Evolutionary conservation across 768 basidiomycete species (phyloP).

Genomic region (Peribolospora kevripleyi): DNA sequence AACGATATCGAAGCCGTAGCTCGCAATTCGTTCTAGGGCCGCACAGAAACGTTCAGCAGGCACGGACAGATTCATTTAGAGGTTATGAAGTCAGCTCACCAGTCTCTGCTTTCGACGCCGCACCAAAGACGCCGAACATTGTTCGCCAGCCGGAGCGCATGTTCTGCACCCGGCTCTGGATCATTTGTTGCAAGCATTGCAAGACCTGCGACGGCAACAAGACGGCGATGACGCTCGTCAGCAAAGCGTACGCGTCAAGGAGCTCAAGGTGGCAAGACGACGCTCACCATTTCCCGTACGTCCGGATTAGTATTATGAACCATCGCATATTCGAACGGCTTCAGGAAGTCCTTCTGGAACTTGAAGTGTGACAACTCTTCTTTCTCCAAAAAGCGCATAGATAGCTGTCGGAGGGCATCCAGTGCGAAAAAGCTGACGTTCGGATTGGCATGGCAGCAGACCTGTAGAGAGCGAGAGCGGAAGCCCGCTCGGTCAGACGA

Average conservation of each 20-base stretch:
- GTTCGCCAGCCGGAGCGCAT: slow-evolving; percentile 97
- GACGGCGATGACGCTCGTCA: neutral
- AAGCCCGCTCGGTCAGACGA: no score
- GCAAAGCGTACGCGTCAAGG: neutral
- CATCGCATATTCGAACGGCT: slow-evolving; percentile 97
- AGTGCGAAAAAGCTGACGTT: slow-evolving; percentile 91
- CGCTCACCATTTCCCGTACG: slow-evolving; percentile 69
- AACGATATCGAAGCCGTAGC: slow-evolving; percentile 86
- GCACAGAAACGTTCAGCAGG: neutral
- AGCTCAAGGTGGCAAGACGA: neutral
- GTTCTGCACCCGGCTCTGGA: slow-evolving; percentile 79
- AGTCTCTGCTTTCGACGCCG: slow-evolving; percentile 76
- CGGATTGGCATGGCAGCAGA: slow-evolving; percentile 93
- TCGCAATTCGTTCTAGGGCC: slow-evolving; percentile 55
- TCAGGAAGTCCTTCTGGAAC: slow-evolving; percentile 96
- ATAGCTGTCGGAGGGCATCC: slow-evolving; percentile 83
- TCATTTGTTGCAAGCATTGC: slow-evolving; percentile 97
- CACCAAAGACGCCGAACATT: slow-evolving; percentile 96
- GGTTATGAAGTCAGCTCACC: slow-evolving; percentile 25
- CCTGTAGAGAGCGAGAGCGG: slow-evolving; percentile 27
- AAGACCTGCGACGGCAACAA: slow-evolving; percentile 36
- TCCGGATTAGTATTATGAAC: slow-evolving; percentile 86
- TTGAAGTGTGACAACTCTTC: slow-evolving; percentile 95
- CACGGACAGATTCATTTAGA: neutral
- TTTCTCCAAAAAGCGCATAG: slow-evolving; percentile 96